Base-by-base conservation (phyloP, 2,329 filamentous ascomycete species). In the Alternaria sp. region DNA sequence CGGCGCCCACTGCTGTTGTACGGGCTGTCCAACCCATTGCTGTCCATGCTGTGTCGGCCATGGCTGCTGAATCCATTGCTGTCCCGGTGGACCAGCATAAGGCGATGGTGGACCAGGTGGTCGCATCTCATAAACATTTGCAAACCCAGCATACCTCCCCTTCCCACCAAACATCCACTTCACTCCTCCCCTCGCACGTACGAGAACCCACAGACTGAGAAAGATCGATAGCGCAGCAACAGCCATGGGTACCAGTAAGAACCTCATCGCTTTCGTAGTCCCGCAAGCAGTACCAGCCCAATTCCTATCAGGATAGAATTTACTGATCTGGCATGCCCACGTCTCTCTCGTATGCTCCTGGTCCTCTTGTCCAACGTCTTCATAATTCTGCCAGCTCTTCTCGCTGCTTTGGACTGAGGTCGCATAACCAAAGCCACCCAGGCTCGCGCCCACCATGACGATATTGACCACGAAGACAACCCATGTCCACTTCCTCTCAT, bases 401-500 rank as follows among this genome's bases (percentile, higher is more conserved):
- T 64, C 60, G 12, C 45, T 56, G 18, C 53, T 50, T 36, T 75
- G 69, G 7, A 73, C 28, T 4, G 57, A 66, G 8, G 64, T 75
- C 6, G 60, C 55, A 46, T 68, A 77, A 0, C 52, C 70, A 46
- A 75, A 60, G 3, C 70, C 56, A 0, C 57, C 74, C 25, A 73
- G 49, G 34, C 67, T 67, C 5, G 62, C 63, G 2, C 54, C 71
- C 1, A 63, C 41, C 48, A 67, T 51, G 0, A 67, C 18, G 10
- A 71, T 10, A 34, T 71, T 72, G 30, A 59, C 46, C 4, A 69
- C 11, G 1, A 73, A n/a, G n/a, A 69, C 46, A 5, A 59, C 40
- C 74, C 74, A 77, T 8, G 60, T 65, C 74, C 74, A 77, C 11
- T 52, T 32, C 28, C 73, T 58, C 58, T 74, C 68, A 53, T 67